phyloP scores from a whole-genome alignment of 352 stramenopile genomes.

The Proteromonas lacertae region DNA sequence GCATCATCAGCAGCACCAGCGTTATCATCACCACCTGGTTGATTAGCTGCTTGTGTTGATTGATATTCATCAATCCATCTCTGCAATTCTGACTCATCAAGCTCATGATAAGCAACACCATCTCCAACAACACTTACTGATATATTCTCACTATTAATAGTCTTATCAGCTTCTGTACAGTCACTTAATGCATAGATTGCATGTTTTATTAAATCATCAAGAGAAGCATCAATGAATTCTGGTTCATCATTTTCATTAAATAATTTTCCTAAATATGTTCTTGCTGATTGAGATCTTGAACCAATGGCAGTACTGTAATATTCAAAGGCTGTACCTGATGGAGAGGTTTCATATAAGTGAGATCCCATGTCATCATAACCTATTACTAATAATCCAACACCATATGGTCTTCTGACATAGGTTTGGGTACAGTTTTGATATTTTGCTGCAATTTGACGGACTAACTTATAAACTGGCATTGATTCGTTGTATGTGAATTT shows the following conservation, averaged over 20 bases:
- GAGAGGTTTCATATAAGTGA: conserved; percentile 90
- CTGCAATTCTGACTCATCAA: not conserved
- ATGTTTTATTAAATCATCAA: conserved; percentile 90
- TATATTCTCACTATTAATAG: too few relatives aligned
- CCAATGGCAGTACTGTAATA: conserved; percentile 91
- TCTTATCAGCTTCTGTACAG: too few relatives aligned
- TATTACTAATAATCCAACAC: conserved; percentile 76
- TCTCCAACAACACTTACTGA: too few relatives aligned
- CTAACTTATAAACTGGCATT: conserved; percentile 62
- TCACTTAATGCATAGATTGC: conserved; percentile 68
- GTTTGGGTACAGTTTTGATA: conserved; percentile 94
- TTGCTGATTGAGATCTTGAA: conserved; percentile 65
- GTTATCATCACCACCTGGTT: not conserved
- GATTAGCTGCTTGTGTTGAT: not conserved
- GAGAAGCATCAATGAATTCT: conserved; percentile 29
- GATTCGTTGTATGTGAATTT: conserved; percentile 89
- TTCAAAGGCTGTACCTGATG: conserved; percentile 91
- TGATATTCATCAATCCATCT: not conserved
- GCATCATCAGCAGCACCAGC: not conserved
- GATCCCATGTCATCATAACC: conserved; percentile 74
- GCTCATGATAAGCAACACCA: too few relatives aligned
- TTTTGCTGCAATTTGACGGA: conserved; percentile 83
- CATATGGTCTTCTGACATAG: conserved; percentile 88
- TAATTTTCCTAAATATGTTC: conserved; percentile 96
- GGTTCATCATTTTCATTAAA: too few relatives aligned